Evolutionary conservation across 495 filamentous ascomycete genomes (phyloP), one percentile per base, ranked within the genome.

Genomic region (Tuber umbilicatum): DNA sequence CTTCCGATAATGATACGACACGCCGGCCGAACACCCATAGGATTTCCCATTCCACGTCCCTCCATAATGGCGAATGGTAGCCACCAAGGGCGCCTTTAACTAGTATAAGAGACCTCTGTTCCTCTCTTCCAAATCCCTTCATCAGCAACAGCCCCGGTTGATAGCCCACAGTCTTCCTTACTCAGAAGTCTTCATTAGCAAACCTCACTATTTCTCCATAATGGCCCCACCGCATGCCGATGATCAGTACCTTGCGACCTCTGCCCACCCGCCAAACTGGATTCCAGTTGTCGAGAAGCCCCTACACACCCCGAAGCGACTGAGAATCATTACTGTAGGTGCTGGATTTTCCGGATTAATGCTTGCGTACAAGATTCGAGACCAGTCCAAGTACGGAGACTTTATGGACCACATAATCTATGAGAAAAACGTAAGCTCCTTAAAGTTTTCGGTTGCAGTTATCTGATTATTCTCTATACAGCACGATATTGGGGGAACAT

Each of bases 341-440:
- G 80, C 80, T 71, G 80, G 80, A 21, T 75, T 78, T 68, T 55
- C 75, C 14, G 80, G 80, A 6, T 70, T 81, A 74, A 81, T 81
- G 76, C 16, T 81, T 2, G 70, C 79, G 31, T 76, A 81, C 40
- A 78, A 79, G 31, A 81, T 81, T 70, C 71, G 75, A 39, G 50
- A 79, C 23, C 73, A 79, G 45, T 37, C 73, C 5, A 70, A 75
- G 41, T 71, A 75, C 19, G 73, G 79, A 12, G n/a, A 43, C 47
- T 79, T 73, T 21, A 72, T 80, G 38, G 87, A 91, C 21, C 84
- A 90, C 39, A 86, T 87, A 43, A 86, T 93, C 60, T 95, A 93
- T 82, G 92, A 95, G 81, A 94, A 94, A 86, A 94, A 94, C 76
- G 81, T 78, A 73, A 70, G 72, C 16, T 9, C 50, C 27, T 12